Evolutionary conservation across 495 filamentous ascomycete species (phyloP).

Genomic region (Astrocystis sublimbata): DNA sequence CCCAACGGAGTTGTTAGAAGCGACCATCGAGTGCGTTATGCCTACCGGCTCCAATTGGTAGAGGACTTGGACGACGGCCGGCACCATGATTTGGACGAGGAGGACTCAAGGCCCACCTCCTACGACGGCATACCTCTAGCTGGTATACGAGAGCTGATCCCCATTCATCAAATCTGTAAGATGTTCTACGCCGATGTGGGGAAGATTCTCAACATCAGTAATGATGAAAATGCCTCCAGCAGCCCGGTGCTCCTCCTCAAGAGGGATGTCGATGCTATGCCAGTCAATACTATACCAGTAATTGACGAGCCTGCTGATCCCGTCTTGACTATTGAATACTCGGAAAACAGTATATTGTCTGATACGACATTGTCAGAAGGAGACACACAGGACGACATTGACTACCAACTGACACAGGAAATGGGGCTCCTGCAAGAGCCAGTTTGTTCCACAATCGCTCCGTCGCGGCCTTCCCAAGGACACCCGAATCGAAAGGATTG

Average conservation of each 20-base stretch:
- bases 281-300: constrained; percentile 52
- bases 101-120: constrained; percentile 52
- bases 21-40: constrained; percentile 53
- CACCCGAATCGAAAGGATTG: constrained; percentile 40
- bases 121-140: constrained; percentile 73
- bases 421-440: constrained; percentile 23
- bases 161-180: constrained; percentile 88
- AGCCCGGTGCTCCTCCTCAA: constrained; percentile 87
- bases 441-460: neutral
- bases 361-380: constrained; percentile 16
- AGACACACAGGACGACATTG: constrained; percentile 61
- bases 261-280: constrained; percentile 72
- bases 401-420: constrained; percentile 64
- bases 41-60: constrained; percentile 84
- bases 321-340: constrained; percentile 15
- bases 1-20: constrained; percentile 24
- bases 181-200: constrained; percentile 98
- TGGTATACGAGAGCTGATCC: constrained; percentile 80
- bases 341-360: constrained; percentile 17
- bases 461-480: neutral
- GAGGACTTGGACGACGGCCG: constrained; percentile 94
- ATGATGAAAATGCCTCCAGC: constrained; percentile 70
- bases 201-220: constrained; percentile 86
- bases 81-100: constrained; percentile 77
- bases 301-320: neutral